These are phyloP conservation scores for Viridothelium virens DNA, from an alignment of 495 filamentous ascomycete genomes.

Conservation along the genomic window DNA sequence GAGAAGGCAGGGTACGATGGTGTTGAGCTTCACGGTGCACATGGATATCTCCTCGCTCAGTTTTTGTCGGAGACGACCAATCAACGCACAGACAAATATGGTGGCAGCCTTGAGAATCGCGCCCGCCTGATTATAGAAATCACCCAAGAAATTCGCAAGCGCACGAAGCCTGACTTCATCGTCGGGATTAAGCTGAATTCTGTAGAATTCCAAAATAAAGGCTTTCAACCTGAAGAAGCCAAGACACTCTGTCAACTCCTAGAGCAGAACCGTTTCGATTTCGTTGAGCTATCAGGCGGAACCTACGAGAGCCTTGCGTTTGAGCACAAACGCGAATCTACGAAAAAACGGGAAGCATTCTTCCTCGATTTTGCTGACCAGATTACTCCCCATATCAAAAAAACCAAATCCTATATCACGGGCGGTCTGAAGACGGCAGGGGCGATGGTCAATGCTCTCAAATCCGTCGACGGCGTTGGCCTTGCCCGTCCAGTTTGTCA, in stretches of 20 bases:
- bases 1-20: constrained; percentile 54
- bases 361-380: constrained; percentile 59
- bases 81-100: constrained; percentile 37
- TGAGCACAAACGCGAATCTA: constrained; percentile 46
- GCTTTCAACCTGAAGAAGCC: constrained; percentile 51
- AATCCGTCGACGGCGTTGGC: constrained; percentile 52
- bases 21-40: constrained; percentile 47
- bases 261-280: constrained; percentile 52
- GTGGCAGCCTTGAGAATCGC: constrained; percentile 46
- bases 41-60: constrained; percentile 62
- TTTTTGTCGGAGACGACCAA: constrained; percentile 51
- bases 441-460: constrained; percentile 52
- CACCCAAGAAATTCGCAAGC: constrained; percentile 26
- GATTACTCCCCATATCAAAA: constrained; percentile 47
- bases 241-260: constrained; percentile 47
- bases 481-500: constrained; percentile 47
- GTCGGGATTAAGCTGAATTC: constrained; percentile 61
- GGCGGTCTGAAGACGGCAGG: constrained; percentile 53
- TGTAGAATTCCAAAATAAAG: constrained; percentile 57
- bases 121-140: constrained; percentile 28
- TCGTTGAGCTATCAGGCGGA: constrained; percentile 57
- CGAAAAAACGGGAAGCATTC: constrained; percentile 52
- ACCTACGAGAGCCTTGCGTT: constrained; percentile 54
- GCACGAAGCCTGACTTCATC: constrained; percentile 40
- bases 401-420: constrained; percentile 53